Conservation (phyloP, 1,284 basidiomycete species). For the Sanghuangporus weigelae region DNA sequence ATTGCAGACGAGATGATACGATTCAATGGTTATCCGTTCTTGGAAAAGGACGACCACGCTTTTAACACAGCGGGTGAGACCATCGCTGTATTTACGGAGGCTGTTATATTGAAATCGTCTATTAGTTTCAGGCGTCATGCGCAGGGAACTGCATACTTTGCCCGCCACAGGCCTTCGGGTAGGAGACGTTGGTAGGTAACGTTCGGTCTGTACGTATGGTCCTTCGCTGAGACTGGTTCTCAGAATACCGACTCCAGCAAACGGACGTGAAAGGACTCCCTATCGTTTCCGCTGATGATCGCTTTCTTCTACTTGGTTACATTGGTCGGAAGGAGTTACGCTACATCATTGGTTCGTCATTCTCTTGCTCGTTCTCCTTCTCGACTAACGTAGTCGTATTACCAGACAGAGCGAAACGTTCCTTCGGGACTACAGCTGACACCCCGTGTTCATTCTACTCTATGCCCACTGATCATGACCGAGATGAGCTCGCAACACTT, state of each 20-base stretch:
- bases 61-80: constrained; percentile 79
- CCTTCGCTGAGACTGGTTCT: not conserved
- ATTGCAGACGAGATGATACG: constrained; percentile 97
- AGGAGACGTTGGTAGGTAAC: constrained; percentile 64
- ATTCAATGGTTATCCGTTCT: constrained; percentile 95
- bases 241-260: constrained; percentile 65
- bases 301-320: constrained; percentile 75
- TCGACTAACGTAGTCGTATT: not conserved
- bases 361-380: not conserved
- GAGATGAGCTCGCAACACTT: constrained; percentile 43
- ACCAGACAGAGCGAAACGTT: constrained; percentile 65
- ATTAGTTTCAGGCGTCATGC: constrained; percentile 87
- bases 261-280: constrained; percentile 90
- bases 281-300: constrained; percentile 60
- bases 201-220: not conserved
- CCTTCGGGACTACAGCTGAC: constrained; percentile 55
- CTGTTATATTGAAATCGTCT: not conserved
- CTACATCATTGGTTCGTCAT: constrained; percentile 71
- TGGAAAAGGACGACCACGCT: constrained; percentile 90
- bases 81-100: constrained; percentile 16
- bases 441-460: constrained; percentile 70
- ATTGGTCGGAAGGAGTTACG: constrained; percentile 83
- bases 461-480: constrained; percentile 36
- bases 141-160: constrained; percentile 70
- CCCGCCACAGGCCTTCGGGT: constrained; percentile 74